phyloP scores from a whole-genome alignment of 371 early-diverging fungal genomes.

The Sporodiniella umbellata region DNA sequence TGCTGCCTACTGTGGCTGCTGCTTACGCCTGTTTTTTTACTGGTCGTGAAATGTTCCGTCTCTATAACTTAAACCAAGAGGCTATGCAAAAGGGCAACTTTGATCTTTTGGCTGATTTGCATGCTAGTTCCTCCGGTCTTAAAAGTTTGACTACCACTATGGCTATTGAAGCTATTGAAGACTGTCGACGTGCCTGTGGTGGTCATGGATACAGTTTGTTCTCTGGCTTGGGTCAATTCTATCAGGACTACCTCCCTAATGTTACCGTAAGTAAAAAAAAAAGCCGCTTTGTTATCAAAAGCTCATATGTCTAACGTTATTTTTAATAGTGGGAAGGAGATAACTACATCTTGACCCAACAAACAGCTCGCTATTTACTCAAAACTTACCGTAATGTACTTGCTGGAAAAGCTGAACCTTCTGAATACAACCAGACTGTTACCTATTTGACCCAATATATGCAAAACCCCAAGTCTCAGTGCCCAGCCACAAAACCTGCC shows the following conservation, averaged over 20 bases:
- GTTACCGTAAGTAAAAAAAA: slow-evolving; percentile 54
- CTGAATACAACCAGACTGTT: slow-evolving; percentile 52
- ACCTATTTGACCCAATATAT: slow-evolving; percentile 53
- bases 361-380: slow-evolving; percentile 67
- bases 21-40: slow-evolving; percentile 74
- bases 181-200: slow-evolving; percentile 70
- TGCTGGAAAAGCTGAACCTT: slow-evolving; percentile 50
- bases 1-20: slow-evolving; percentile 68
- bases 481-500: slow-evolving; percentile 35
- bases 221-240: slow-evolving; percentile 75
- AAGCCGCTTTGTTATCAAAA: no score
- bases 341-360: slow-evolving; percentile 76
- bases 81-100: slow-evolving; percentile 57
- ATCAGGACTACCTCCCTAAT: slow-evolving; percentile 58
- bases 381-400: slow-evolving; percentile 53
- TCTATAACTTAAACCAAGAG: slow-evolving; percentile 58
- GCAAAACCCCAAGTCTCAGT: slow-evolving; percentile 51
- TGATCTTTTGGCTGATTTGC: slow-evolving; percentile 71
- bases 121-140: slow-evolving; percentile 81
- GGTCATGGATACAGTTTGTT: slow-evolving; percentile 83
- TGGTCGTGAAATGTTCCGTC: slow-evolving; percentile 57
- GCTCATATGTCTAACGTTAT: background rate
- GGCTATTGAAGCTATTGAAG: slow-evolving; percentile 78
- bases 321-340: slow-evolving; percentile 68
- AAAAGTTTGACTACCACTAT: slow-evolving; percentile 79